Evolutionary conservation across 148 eudicot species (phyloP), one percentile per base, ranked within the genome.

Genomic region (Nyssa sinensis): DNA sequence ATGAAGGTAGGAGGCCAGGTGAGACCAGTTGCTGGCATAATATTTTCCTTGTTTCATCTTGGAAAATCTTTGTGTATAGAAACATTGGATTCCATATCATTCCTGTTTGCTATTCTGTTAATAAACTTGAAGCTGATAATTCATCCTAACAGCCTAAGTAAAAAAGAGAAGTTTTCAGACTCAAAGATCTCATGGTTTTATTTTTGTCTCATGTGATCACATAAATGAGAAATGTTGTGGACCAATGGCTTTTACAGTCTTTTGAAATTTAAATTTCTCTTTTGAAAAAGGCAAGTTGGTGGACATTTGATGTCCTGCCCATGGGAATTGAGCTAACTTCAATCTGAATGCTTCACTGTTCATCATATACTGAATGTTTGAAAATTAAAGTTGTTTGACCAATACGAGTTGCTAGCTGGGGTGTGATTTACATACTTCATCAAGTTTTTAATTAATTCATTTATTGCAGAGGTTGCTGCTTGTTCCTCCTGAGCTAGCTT

Each of bases 1-100:
- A 93, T 93, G 98, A 84, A 78, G 57, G 93, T 94, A 35, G 98
- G 98, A 71, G 98, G 98, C 75, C 98, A 94, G 97, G 98, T 94
- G 69, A 81, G 86, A 78, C 31, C 32, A 29, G 30, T 30, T 16
- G 60, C 30, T 17, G 16, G 10, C 1, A 19, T 61, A 31, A 3
- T 62, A 21, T 21, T 62, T 32, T 72, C 34, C 67, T 72, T 61
- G 24, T 28, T 60, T 39, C 35, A 7, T 39, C 59, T 55, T 14
- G 25, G 7, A 55, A 19, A 17, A 55, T 17, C 25, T 19, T 55
- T 23, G 5, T 55, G 59, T 55, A 24, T n/a, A 55, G 59, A 55
- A n/a, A 17, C 24, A 17, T 7, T 55, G 59, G 21, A 3, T 55
- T 55, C 59, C 59, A 55, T 55, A 24, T 55, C 24, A 55, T 55